Evolutionary conservation across 2,329 filamentous ascomycete species (phyloP), one percentile per base, ranked within the genome.

Genomic region (Stachybotrys chlorohalonatus): DNA sequence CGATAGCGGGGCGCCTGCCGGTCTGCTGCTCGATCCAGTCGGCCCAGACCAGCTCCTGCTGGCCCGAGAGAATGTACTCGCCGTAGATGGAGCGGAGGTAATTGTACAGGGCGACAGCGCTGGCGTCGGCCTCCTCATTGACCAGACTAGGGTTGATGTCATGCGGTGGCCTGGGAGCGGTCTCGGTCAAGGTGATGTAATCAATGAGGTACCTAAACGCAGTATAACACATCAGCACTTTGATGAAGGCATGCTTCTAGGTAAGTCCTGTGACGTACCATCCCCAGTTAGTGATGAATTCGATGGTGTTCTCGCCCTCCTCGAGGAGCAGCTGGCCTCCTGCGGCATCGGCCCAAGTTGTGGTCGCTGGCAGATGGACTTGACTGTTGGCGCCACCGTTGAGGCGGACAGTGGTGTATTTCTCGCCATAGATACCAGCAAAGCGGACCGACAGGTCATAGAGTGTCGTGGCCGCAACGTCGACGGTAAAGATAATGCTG

Each of bases 201-300:
- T 78, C 75, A 53, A 75, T 72, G 24, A 77, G 68, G 58, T 73
- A 74, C 63, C 64, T 66, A 30, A 49, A 11, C 15, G n/a, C 31
- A 30, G 31, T n/a, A 31, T 7, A 11, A 9, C 9, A 42, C 36
- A 42, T 42, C 36, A 42, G 36, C 36, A 42, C 13, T 9, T 42
- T 2, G 36, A 42, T 9, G 8, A 9, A 42, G 9, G 13, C n/a
- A 16, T 13, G 17, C 16, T 11, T 17, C 11, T 31, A 49, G 17
- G 17, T 13, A 24, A 24, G 42, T 42, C 31, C 51, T 47, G 2
- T 50, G 36, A 55, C 62, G 56, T 63, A 73, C 74, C 73, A 78
- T 55, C 75, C 75, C 75, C 75, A 78, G 63, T 77, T 75, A 63
- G 62, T 74, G 53, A 73, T 68, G 49, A 78, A 70, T 46, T 75